phyloP scores from a whole-genome alignment of 805 yeast species.

The Candida sanyiensis region DNA sequence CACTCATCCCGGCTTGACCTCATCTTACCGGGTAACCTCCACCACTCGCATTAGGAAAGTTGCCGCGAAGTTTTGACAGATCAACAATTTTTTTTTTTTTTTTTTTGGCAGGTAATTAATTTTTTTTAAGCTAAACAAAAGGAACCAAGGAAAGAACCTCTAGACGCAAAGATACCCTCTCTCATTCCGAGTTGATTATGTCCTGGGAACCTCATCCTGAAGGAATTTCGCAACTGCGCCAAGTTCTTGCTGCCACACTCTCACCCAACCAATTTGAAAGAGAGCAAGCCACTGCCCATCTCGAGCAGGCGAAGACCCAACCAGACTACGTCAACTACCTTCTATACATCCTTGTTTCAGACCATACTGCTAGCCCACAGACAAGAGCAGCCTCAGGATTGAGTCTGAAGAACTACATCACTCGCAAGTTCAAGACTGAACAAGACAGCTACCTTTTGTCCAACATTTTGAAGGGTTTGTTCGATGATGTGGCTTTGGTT shows the following conservation, averaged over 20 bases:
- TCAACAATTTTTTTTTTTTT: slow-evolving; percentile 3
- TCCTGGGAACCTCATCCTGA: slow-evolving; percentile 67
- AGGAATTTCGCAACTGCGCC: slow-evolving; percentile 57
- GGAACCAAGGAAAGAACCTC: neutral
- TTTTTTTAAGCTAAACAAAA: neutral
- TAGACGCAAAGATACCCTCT: neutral
- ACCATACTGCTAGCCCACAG: slow-evolving; percentile 39
- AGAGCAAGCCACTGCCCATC: slow-evolving; percentile 63
- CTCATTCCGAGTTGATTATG: slow-evolving; percentile 21
- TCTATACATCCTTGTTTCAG: slow-evolving; percentile 60
- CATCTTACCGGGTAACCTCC: slow-evolving; percentile 2
- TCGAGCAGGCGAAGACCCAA: slow-evolving; percentile 60
- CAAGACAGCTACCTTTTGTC: slow-evolving; percentile 30
- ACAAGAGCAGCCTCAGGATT: slow-evolving; percentile 87
- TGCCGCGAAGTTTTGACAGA: slow-evolving; percentile 3
- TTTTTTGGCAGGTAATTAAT: neutral
- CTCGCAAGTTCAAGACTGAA: slow-evolving; percentile 32
- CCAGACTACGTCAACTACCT: slow-evolving; percentile 81
- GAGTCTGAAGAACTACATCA: slow-evolving; percentile 70
- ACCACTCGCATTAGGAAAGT: neutral
- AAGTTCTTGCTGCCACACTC: slow-evolving; percentile 65
- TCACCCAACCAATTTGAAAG: slow-evolving; percentile 53
- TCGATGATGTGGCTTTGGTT: slow-evolving; percentile 52
- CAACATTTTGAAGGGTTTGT: slow-evolving; percentile 41
- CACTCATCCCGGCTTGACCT: neutral